Percentiles rank a stretch among this genome's conserved stretches.
These are phyloP conservation scores for Lunasporangiospora selenospora DNA, from an alignment of 192 early-diverging fungal species.

Conservation along the genomic window DNA sequence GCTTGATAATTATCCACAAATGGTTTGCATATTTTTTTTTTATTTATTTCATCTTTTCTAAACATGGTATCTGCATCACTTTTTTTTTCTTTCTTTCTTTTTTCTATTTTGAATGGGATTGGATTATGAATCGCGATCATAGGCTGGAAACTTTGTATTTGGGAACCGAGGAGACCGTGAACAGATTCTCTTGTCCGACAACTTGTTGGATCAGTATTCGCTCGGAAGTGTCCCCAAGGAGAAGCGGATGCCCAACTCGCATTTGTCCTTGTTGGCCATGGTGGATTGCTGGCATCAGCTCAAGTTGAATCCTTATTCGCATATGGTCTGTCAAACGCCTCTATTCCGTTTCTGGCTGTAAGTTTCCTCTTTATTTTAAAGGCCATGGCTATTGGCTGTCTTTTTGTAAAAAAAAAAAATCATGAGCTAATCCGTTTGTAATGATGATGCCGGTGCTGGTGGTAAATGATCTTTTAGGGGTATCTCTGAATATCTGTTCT, in stretches of 20 bases:
- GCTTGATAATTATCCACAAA: not conserved
- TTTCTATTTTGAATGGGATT: not conserved
- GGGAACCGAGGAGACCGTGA: slow-evolving; percentile 63
- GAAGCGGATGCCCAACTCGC: slow-evolving; percentile 83
- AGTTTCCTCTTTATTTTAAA: slow-evolving; percentile 11
- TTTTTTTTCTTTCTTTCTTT: not conserved
- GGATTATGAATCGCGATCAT: not conserved
- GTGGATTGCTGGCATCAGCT: slow-evolving; percentile 93
- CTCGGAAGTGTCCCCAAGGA: slow-evolving; percentile 81
- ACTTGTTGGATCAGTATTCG: slow-evolving; percentile 86
- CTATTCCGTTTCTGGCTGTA: slow-evolving; percentile 91
- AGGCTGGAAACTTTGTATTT: slow-evolving; percentile 90
- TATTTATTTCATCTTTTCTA: too few relatives aligned
- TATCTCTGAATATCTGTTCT: slow-evolving; percentile 93
- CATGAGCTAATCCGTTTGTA: too few relatives aligned
- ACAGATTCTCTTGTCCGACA: slow-evolving; percentile 80
- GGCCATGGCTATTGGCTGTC: too few relatives aligned
- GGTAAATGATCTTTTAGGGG: too few relatives aligned
- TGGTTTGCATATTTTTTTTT: not conserved
- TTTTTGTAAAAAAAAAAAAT: too few relatives aligned
- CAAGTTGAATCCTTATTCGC: slow-evolving; percentile 88
- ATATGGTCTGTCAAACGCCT: slow-evolving; percentile 96
- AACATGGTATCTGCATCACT: not conserved
- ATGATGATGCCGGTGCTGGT: too few relatives aligned
- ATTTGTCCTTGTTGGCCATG: slow-evolving; percentile 92